Percentiles rank a stretch among this genome's conserved stretches.
These are phyloP conservation scores for Xylaria acuta DNA, from an alignment of 495 filamentous ascomycete species.

Conservation along the genomic window DNA sequence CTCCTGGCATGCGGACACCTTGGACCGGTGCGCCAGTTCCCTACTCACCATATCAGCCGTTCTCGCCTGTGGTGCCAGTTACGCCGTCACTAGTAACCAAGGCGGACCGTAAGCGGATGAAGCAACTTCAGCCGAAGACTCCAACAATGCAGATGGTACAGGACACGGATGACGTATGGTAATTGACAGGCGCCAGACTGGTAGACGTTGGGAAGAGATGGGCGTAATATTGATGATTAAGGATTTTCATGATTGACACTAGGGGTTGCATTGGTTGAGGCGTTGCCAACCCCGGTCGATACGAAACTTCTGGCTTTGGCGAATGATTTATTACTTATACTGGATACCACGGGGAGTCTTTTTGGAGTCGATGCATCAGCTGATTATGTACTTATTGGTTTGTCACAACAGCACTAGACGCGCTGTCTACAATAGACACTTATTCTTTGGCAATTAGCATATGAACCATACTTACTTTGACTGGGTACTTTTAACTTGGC, in stretches of 20 bases:
- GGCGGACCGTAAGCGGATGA: slow-evolving; percentile 73
- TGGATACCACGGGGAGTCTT: slow-evolving; percentile 19
- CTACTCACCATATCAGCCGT: slow-evolving; percentile 92
- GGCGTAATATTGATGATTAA: slow-evolving; percentile 15
- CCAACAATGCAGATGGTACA: slow-evolving; percentile 61
- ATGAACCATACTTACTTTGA: background rate
- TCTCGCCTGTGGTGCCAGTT: slow-evolving; percentile 84
- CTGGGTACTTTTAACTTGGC: background rate
- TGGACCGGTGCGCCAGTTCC: slow-evolving; percentile 77
- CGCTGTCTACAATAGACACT: slow-evolving; percentile 20
- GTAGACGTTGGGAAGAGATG: background rate
- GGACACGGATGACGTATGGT: slow-evolving; percentile 61
- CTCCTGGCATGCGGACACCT: slow-evolving; percentile 60
- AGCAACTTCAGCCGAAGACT: slow-evolving; percentile 63
- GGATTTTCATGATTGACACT: slow-evolving; percentile 10
- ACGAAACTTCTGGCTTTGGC: background rate
- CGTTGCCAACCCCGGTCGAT: background rate
- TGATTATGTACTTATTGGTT: slow-evolving; percentile 11
- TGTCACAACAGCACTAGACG: slow-evolving; percentile 3
- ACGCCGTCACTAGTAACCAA: slow-evolving; percentile 80
- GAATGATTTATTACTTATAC: slow-evolving; percentile 20
- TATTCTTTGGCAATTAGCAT: background rate
- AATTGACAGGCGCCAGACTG: slow-evolving; percentile 35
- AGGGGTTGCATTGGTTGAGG: background rate
- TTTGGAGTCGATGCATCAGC: slow-evolving; percentile 3